Base-by-base conservation (phyloP, 148 eudicot genomes). In the Polygonum maritimum region DNA sequence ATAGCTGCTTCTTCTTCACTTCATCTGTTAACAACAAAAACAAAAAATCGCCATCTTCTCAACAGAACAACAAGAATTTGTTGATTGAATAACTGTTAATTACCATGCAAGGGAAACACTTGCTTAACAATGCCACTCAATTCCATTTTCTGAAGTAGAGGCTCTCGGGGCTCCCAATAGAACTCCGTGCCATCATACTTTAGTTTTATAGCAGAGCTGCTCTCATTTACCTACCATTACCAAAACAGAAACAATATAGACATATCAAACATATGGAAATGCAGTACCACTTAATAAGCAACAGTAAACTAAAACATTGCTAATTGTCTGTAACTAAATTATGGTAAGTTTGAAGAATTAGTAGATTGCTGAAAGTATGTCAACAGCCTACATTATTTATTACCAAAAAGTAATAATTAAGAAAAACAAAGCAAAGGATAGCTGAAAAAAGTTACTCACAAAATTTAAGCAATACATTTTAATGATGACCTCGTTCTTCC, bases 31-130 rank as follows among this genome's bases (percentile, higher is more conserved):
- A 70, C 54, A 83, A 62, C 78, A 76, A 77, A 55, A 13, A 67
- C 7, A 36, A 67, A 63, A 15, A 67, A n/a, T 36, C 33, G 14
- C 10, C 69, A 67, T 35, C 71, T 67, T 67, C 44, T 67, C 41
- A 38, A 15, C 15, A 44, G 19, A 67, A 36, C 71, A 15, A 67
- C 21, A 67, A 35, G 6, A 33, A 2, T 21, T 12, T 36, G n/a
- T 67, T 67, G 1, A 1, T 14, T 67, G 18, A 36, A 38, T 16
- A 67, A 35, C 38, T 18, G 11, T 67, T 35, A 39, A 77, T 36
- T 89, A 94, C 98, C 98, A 83, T 94, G 98, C 85, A 94, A 75
- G 75, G 97, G 98, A 74, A 88, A 92, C 21, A 92, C 88, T 85
- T 87, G 88, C 76, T 92, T 85, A 76, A 90, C 88, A 62, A 94